Conservation (phyloP, 768 basidiomycete genomes). For the Tubosaeta sp. region DNA sequence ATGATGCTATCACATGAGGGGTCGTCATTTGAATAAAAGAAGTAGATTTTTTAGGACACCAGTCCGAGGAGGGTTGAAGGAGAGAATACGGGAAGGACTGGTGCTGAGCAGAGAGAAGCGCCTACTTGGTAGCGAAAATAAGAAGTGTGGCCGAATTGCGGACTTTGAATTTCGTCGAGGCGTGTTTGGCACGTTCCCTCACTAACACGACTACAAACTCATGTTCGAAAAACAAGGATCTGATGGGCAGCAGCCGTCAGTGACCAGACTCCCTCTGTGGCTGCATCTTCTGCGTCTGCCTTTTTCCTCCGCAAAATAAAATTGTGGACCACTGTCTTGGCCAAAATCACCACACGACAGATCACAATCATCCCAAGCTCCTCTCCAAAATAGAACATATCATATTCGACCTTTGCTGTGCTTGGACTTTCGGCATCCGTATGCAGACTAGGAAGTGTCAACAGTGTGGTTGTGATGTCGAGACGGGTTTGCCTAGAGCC, state of each 20-base stretch:
- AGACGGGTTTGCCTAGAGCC: conserved; percentile 22
- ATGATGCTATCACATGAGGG: conserved; percentile 80
- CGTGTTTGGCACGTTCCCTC: conserved; percentile 28
- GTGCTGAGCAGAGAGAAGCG: conserved; percentile 21
- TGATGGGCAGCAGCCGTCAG: conserved; percentile 28
- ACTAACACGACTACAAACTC: conserved; percentile 2
- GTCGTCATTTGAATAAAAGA: conserved; percentile 54
- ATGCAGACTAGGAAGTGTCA: conserved; percentile 26
- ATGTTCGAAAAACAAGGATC: conserved; percentile 27
- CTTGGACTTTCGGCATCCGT: conserved; percentile 1
- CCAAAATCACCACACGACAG: conserved; percentile 16
- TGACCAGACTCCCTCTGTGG: conserved; percentile 28
- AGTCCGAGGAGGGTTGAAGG: conserved; percentile 27
- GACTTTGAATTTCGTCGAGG: conserved; percentile 30
- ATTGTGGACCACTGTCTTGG: conserved; percentile 24
- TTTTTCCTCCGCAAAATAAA: conserved; percentile 31
- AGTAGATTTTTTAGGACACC: conserved; percentile 18
- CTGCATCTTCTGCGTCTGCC: conserved; percentile 26
- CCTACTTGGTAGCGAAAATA: conserved; percentile 24
- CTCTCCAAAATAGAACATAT: conserved; percentile 29
- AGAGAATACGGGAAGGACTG: conserved; percentile 18
- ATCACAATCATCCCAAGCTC: conserved; percentile 26
- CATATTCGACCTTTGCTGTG: conserved; percentile 21
- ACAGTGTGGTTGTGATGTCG: conserved; percentile 23
- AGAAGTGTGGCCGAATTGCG: conserved; percentile 25